Conservation (phyloP, 129 eudicot species). For the Tagetes patula region DNA sequence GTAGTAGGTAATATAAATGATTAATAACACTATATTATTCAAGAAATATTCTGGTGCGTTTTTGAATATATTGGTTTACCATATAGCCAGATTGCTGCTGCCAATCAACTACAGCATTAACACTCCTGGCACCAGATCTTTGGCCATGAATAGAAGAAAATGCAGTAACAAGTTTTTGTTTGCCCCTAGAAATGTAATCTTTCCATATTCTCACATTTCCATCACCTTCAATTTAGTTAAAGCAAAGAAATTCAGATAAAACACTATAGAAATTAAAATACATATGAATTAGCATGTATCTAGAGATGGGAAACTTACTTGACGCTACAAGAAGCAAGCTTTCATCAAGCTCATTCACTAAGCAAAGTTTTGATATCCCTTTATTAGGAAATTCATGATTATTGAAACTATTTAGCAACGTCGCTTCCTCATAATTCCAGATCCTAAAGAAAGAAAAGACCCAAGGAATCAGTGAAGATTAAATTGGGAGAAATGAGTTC, state of each 20-base stretch:
- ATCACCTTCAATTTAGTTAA: slow-evolving; percentile 50
- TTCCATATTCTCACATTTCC: slow-evolving; percentile 85
- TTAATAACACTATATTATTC: background rate
- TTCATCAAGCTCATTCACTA: slow-evolving; percentile 82
- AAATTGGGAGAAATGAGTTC: background rate
- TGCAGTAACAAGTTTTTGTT: slow-evolving; percentile 85
- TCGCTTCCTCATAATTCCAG: slow-evolving; percentile 91
- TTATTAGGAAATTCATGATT: slow-evolving; percentile 79
- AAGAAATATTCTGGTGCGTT: background rate
- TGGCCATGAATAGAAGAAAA: slow-evolving; percentile 81
- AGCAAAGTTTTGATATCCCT: slow-evolving; percentile 82
- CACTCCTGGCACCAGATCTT: slow-evolving; percentile 73
- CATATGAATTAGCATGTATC: background rate
- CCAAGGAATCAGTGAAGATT: background rate
- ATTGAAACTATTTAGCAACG: slow-evolving; percentile 66
- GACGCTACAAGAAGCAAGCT: slow-evolving; percentile 94
- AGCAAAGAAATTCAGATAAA: background rate
- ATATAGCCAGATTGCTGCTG: slow-evolving; percentile 93
- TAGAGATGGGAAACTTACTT: slow-evolving; percentile 42
- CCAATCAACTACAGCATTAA: slow-evolving; percentile 93
- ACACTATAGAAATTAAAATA: background rate
- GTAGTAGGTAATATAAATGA: background rate
- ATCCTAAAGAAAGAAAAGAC: slow-evolving; percentile 38
- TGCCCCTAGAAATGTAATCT: slow-evolving; percentile 55
- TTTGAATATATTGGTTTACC: slow-evolving; percentile 35